Conservation (phyloP, 2,329 filamentous ascomycete species). For the Malbranchea zuffiana region DNA sequence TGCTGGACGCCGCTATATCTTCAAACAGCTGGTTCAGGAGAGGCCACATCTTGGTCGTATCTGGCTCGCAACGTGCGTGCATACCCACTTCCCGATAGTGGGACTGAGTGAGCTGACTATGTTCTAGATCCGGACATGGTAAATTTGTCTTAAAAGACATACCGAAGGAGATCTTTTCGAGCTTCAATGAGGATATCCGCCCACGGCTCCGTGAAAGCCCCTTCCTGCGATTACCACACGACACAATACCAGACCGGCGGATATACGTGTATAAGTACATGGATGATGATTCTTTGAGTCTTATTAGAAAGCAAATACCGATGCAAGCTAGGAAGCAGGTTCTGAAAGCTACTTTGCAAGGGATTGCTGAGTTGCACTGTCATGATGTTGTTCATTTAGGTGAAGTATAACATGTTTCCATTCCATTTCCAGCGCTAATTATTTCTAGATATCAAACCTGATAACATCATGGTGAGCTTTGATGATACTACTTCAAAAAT, state of each 20-base stretch:
- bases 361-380: constrained; percentile 27
- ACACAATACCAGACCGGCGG: constrained; percentile 34
- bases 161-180: constrained; percentile 19
- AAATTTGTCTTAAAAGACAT: constrained; percentile 21
- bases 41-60: constrained; percentile 23
- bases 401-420: constrained; percentile 9
- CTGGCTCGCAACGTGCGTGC: constrained; percentile 24
- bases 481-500: constrained; percentile 15
- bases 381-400: constrained; percentile 25
- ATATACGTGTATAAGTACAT: constrained; percentile 40
- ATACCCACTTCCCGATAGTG: constrained; percentile 10
- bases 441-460: constrained; percentile 27
- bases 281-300: constrained; percentile 33
- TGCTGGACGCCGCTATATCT: constrained; percentile 22
- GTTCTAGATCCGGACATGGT: constrained; percentile 16
- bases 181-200: constrained; percentile 16
- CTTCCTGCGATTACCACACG: constrained; percentile 30
- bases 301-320: constrained; percentile 33
- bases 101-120: constrained; percentile 7
- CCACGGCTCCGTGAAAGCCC: constrained; percentile 25
- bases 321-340: constrained; percentile 32
- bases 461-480: constrained; percentile 29
- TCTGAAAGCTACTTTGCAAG: constrained; percentile 34
- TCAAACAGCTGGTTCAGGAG: constrained; percentile 26
- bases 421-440: constrained; percentile 8